These are phyloP conservation scores for Cenchrus purpureus DNA, from an alignment of 176 grass and related monocot species.

Conservation along the genomic window DNA sequence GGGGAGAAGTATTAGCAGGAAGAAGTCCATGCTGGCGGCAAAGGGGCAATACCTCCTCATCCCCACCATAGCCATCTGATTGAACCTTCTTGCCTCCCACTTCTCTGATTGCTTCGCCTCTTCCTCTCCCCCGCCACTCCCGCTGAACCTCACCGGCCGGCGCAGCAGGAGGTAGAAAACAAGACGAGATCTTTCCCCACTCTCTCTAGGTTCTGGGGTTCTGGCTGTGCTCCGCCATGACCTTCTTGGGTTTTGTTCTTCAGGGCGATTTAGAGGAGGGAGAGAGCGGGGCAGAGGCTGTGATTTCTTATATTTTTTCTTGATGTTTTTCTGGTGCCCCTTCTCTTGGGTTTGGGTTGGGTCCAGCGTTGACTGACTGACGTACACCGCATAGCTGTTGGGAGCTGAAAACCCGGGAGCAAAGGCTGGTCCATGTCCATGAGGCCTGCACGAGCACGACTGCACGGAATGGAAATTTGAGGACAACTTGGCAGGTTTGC, in stretches of 20 bases:
- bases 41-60: constrained; percentile 30
- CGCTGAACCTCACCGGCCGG: neutral
- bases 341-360: neutral
- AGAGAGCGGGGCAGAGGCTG: neutral
- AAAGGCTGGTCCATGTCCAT: neutral
- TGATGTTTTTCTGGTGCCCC: neutral
- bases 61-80: neutral
- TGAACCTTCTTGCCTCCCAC: neutral
- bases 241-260: constrained; percentile 35
- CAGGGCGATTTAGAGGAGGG: neutral
- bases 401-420: constrained; percentile 17
- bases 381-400: constrained; percentile 5
- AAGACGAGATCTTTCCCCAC: neutral
- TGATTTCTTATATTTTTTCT: neutral
- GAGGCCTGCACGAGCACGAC: neutral
- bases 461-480: constrained; percentile 4
- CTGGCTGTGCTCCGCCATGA: constrained; percentile 28
- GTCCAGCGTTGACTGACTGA: constrained; percentile 52
- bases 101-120: neutral
- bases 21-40: constrained; percentile 26
- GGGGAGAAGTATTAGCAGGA: constrained; percentile 4
- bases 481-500: constrained; percentile 2
- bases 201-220: constrained; percentile 25
- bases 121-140: neutral
- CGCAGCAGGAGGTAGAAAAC: neutral